Evolutionary conservation across 192 early-diverging fungal species (phyloP).

Genomic region (Chytriomyces hyalinus): DNA sequence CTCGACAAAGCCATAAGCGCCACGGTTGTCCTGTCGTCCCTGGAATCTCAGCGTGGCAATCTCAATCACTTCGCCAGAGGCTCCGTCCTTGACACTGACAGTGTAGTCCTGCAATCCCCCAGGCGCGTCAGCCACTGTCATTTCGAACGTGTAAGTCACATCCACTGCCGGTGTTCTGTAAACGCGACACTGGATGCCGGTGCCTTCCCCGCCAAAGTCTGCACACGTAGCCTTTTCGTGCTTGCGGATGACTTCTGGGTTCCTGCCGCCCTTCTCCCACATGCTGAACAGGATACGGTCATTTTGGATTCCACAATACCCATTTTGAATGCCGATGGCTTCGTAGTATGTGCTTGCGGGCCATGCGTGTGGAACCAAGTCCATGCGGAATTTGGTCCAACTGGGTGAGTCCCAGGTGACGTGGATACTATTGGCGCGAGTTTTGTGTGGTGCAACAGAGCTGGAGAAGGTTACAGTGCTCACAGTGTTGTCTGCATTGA

Average conservation of each 20-base stretch:
- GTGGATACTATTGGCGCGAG: slow-evolving; percentile 18
- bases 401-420: slow-evolving; percentile 13
- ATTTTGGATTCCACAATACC: slow-evolving; percentile 23
- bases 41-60: slow-evolving; percentile 8
- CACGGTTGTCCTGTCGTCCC: neutral
- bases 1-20: slow-evolving; percentile 25
- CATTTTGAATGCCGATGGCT: slow-evolving; percentile 19
- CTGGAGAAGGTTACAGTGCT: slow-evolving; percentile 3
- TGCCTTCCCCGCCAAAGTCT: slow-evolving; percentile 19
- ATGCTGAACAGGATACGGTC: slow-evolving; percentile 4
- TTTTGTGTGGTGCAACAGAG: slow-evolving; percentile 3
- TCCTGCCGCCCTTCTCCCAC: neutral
- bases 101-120: slow-evolving; percentile 18
- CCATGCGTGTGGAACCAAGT: slow-evolving; percentile 8
- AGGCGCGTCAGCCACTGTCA: neutral
- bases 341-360: slow-evolving; percentile 22
- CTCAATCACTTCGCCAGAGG: neutral
- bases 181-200: slow-evolving; percentile 12
- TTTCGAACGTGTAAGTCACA: slow-evolving; percentile 8
- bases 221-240: neutral
- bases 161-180: neutral
- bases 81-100: neutral
- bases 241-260: slow-evolving; percentile 3
- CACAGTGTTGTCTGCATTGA: neutral
- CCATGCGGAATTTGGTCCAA: slow-evolving; percentile 4